A percentile compares a stretch with the other conserved stretches of the same genome.
Conservation (phyloP, 2,329 filamentous ascomycete genomes). For the Didymella sp. region DNA sequence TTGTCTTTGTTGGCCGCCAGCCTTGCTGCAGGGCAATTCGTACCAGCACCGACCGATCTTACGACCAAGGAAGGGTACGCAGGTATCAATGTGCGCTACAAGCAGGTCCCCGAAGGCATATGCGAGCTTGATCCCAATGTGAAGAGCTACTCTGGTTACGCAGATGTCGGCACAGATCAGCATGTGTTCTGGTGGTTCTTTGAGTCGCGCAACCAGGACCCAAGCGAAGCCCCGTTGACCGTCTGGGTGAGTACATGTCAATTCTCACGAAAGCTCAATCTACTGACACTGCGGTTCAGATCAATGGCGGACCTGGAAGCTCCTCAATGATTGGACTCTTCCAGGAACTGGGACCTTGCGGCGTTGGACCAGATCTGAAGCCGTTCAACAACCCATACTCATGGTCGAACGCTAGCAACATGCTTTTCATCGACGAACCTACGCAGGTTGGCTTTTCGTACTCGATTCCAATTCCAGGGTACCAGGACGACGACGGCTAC, state of each 20-base stretch:
- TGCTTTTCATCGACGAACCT: conserved; percentile 75
- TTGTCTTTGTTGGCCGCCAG: conserved; percentile 30
- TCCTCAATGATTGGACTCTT: conserved; percentile 65
- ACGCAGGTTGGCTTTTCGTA: conserved; percentile 67
- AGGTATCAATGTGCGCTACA: conserved; percentile 64
- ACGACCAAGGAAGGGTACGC: conserved; percentile 54
- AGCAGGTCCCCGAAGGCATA: conserved; percentile 61
- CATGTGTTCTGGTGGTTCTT: conserved; percentile 66
- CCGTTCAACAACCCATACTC: conserved; percentile 67
- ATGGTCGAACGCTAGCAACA: conserved; percentile 69
- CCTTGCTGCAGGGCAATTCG: conserved; percentile 50
- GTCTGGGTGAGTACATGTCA: conserved; percentile 54
- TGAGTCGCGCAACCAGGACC: conserved; percentile 60
- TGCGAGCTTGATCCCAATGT: conserved; percentile 64
- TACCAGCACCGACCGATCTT: conserved; percentile 55
- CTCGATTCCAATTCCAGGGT: conserved; percentile 53
- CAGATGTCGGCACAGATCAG: conserved; percentile 59
- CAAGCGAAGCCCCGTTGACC: conserved; percentile 61
- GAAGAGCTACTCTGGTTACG: conserved; percentile 64
- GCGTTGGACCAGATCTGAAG: conserved; percentile 54
- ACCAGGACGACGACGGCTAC: conserved; percentile 40
- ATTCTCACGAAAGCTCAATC: too few relatives aligned
- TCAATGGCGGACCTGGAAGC: conserved; percentile 64
- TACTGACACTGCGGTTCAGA: conserved; percentile 22
- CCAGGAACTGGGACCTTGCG: conserved; percentile 62